phyloP scores from a whole-genome alignment of 805 yeast species.

The Saccharomyces paradoxus region DNA sequence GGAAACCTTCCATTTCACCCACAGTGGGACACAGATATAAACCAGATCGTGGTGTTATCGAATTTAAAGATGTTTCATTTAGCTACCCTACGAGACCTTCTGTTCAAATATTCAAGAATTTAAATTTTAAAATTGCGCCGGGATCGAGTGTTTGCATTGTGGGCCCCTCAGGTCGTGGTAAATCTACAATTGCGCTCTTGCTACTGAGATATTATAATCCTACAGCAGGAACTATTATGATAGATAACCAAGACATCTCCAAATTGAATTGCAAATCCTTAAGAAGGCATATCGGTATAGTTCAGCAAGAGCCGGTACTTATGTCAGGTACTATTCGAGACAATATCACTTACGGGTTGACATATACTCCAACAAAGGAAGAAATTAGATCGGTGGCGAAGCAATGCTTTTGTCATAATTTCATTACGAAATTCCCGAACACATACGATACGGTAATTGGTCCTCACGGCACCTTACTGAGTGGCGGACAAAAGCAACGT shows the following conservation, averaged over 20 bases:
- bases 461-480: slow-evolving; percentile 56
- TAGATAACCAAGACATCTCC: slow-evolving; percentile 47
- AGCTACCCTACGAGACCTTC: slow-evolving; percentile 84
- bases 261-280: slow-evolving; percentile 42
- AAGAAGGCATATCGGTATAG: slow-evolving; percentile 57
- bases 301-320: slow-evolving; percentile 68
- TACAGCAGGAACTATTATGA: slow-evolving; percentile 37
- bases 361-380: slow-evolving; percentile 54
- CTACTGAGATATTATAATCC: slow-evolving; percentile 49
- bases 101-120: slow-evolving; percentile 42
- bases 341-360: slow-evolving; percentile 65
- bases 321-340: slow-evolving; percentile 75
- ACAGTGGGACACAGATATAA: slow-evolving; percentile 47
- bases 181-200: slow-evolving; percentile 66
- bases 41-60: slow-evolving; percentile 39
- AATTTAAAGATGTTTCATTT: slow-evolving; percentile 60
- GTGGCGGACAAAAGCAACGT: slow-evolving; percentile 93
- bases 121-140: slow-evolving; percentile 41
- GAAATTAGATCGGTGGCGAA: slow-evolving; percentile 40
- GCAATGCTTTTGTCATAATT: slow-evolving; percentile 50
- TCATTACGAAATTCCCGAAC: slow-evolving; percentile 51
- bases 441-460: slow-evolving; percentile 62
- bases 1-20: slow-evolving; percentile 62
- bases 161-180: slow-evolving; percentile 89
- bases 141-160: slow-evolving; percentile 66